Percentiles rank a stretch among this genome's conserved stretches.
Conservation (phyloP, 73 alveolate species). For the Paramecium caudatum region DNA sequence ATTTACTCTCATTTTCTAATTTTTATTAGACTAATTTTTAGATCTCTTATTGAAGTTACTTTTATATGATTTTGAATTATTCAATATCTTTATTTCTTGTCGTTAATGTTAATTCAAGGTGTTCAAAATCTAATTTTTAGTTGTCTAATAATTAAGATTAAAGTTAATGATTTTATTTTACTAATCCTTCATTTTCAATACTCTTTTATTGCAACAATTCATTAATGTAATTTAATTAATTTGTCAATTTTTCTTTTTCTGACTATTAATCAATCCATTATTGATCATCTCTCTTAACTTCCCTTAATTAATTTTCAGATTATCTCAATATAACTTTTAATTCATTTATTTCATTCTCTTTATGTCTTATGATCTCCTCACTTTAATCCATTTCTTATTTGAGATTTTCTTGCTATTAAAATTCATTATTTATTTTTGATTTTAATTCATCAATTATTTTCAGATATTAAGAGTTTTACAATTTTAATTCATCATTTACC, state of each 20-base stretch:
- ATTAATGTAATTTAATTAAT: conserved; percentile 11
- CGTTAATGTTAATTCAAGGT: conserved; percentile 24
- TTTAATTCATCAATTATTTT: conserved; percentile 61
- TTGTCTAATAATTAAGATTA: conserved; percentile 27
- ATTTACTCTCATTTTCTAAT: neutral
- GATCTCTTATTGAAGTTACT: neutral
- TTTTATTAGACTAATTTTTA: neutral
- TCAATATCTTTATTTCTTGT: conserved; percentile 43
- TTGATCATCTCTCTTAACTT: conserved; percentile 33
- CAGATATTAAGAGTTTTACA: neutral
- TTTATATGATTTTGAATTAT: neutral
- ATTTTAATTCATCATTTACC: conserved; percentile 24
- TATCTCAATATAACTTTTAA: neutral
- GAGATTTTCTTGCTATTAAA: neutral
- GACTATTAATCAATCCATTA: conserved; percentile 23
- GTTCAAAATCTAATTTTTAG: conserved; percentile 66
- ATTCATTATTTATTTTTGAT: neutral
- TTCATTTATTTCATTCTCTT: neutral
- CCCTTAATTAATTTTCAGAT: neutral
- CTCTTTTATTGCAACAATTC: conserved; percentile 2
- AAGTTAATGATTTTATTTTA: conserved; percentile 5
- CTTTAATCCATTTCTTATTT: neutral
- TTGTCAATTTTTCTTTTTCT: conserved; percentile 21
- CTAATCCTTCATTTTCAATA: conserved; percentile 4
- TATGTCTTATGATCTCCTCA: neutral